Evolutionary conservation across 108 stramenopile genomes (phyloP).

Genomic region (Pseudonitzschia delicatissima): DNA sequence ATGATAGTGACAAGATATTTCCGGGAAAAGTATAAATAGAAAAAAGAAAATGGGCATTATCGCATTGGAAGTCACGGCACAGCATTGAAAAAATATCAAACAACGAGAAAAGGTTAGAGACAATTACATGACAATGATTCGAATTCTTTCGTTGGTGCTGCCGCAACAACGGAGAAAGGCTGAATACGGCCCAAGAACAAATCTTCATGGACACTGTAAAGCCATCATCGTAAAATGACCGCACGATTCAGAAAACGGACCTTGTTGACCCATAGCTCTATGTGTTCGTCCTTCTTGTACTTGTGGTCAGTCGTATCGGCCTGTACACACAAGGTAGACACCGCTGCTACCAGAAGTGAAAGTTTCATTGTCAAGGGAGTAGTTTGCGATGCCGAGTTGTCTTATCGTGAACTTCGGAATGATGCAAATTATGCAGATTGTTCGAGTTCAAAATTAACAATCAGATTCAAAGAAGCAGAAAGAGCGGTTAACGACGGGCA

Average conservation of each 20-base stretch:
- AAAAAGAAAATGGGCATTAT: not conserved
- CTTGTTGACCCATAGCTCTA: conserved; percentile 96
- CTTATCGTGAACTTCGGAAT: no score
- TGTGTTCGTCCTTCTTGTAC: conserved; percentile 79
- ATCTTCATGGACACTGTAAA: no score
- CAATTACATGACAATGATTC: no score
- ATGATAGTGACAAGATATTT: not conserved
- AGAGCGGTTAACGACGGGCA: no score
- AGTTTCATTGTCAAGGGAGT: conserved; percentile 16
- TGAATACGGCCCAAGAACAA: not conserved
- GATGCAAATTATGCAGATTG: no score
- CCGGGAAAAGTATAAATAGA: not conserved
- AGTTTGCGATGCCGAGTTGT: no score
- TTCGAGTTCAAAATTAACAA: no score
- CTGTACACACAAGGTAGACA: conserved; percentile 13
- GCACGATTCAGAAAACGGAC: conserved; percentile 30
- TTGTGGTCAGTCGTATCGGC: conserved; percentile 43
- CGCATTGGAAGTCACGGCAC: not conserved
- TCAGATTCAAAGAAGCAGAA: no score
- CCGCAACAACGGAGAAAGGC: not conserved
- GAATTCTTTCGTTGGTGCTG: no score
- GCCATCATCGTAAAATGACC: conserved; percentile 27
- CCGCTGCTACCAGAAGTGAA: conserved; percentile 18
- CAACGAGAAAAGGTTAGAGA: not conserved
- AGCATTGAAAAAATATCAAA: not conserved